Evolutionary conservation across 2,329 filamentous ascomycete genomes (phyloP), one percentile per base, ranked within the genome.

Genomic region (Aspergillus sp.): DNA sequence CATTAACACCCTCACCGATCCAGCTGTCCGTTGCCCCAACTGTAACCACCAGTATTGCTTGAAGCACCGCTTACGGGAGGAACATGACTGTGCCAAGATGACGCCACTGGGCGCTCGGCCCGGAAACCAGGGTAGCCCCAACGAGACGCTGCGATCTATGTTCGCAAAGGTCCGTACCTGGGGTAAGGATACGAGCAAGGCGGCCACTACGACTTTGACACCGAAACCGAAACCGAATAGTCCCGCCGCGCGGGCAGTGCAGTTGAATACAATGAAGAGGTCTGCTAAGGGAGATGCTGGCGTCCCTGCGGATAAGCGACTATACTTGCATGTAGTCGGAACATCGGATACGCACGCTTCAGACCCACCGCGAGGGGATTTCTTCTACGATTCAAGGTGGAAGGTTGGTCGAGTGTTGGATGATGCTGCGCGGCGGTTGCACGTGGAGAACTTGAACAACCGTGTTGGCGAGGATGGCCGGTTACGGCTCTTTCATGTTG

Each of bases 271-370:
- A 7, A 73, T 98, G 34, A 96, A 95, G 71, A 86, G 85, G 62
- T 82, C 79, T 1, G 91, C 93, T 2, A 96, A 95, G 70, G 94
- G 94, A 1, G 91, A 97, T 52, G 82, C 82, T 7, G 91, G 89
- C 57, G 68, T 96, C 0, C 75, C 89, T 0, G 66, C 74, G 0
- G 89, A 95, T 51, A 95, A 94, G 71, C 75, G 93, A n/a, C 70
- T 98, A 2, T 97, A 97, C 61, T 61, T 98, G 1, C 84, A 87
- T 61, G 88, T 96, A 12, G 91, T 97, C 63, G 93, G 91, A 0
- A 89, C 90, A 58, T 87, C 88, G 7, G 87, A 88, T 57, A 94
- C 89, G 0, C 85, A 90, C 2, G 86, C 82, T 41, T 82, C 86
- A 6, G 95, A 95, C 65, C 82, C 87, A 35, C 90, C 90, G 4